Evolutionary conservation across 1,139 yeast species (phyloP), one percentile per base, ranked within the genome.

Genomic region (Pichia sp.): DNA sequence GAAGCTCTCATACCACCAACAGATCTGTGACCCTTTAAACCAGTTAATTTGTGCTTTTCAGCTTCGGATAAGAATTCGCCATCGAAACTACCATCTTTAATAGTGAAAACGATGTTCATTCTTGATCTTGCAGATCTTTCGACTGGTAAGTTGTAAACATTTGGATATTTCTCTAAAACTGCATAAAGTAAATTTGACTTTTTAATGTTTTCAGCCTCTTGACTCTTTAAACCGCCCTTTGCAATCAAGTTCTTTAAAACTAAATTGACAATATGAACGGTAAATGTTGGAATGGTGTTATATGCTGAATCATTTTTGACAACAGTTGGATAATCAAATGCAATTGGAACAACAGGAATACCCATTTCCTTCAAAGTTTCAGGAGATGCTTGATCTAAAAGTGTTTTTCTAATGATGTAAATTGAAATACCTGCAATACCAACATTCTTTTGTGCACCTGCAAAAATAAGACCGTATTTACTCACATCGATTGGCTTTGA

Each of bases 401-500:
- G 74, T 5, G 81, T 64, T 66, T 90, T 90, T 68, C 86, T 86
- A 65, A 90, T 82, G 58, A 92, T 90, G 66, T 89, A 90, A 55
- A 92, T 76, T 18, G 97, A 85, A 57, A 92, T 78, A 40, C 98
- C 98, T 7, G 98, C 97, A 63, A 92, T 73, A 48, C 98, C 98
- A 62, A 92, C 88, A 65, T 92, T 92, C 70, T 92, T 92, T 69
- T 92, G 98, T 20, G 97, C 98, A 52, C 98, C 98, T n/a, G 94
- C 95, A 80, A 82, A 77, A 53, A 92, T 82, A 40, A 89, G 71
- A 46, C 97, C 97, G 62, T 80, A 90, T 66, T 85, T 82, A 50
- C 87, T 73, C 42, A 92, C 84, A 60, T 92, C 96, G 42, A 92
- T 66, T 57, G 77, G 70, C 59, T 86, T 83, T 24, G 96, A 87